Percentiles rank a stretch among this genome's conserved stretches.
These are phyloP conservation scores for Neoarthrinium moseri DNA, from an alignment of 2,329 filamentous ascomycete genomes.

Conservation along the genomic window DNA sequence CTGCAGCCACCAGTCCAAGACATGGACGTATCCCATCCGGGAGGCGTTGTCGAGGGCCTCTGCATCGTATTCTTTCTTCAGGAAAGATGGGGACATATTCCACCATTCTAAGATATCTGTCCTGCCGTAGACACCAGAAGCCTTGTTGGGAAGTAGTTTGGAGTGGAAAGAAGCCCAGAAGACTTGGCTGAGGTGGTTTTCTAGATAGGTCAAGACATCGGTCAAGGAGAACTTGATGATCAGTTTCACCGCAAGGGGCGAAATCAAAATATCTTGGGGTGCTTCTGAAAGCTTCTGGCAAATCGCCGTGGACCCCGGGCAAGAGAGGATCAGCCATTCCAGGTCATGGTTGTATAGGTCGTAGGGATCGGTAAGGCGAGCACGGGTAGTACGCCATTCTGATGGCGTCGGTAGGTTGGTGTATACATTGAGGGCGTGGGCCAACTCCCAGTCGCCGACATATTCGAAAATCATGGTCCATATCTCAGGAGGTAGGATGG, in stretches of 20 bases:
- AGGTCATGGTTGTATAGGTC: conserved; percentile 75
- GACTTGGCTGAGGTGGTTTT: conserved; percentile 64
- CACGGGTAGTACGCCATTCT: conserved; percentile 27
- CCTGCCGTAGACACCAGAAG: conserved; percentile 81
- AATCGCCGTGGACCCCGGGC: conserved; percentile 62
- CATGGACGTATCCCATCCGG: conserved; percentile 77
- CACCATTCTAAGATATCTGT: conserved; percentile 88
- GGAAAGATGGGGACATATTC: conserved; percentile 77
- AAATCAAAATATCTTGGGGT: conserved; percentile 71
- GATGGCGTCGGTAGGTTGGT: conserved; percentile 73
- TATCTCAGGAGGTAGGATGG: conserved; percentile 74
- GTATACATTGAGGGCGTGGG: conserved; percentile 76
- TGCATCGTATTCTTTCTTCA: conserved; percentile 81
- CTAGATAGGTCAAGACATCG: conserved; percentile 72
- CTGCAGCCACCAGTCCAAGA: conserved; percentile 89
- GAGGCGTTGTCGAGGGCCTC: conserved; percentile 88
- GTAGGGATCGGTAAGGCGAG: conserved; percentile 53
- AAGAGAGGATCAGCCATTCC: conserved; percentile 80
- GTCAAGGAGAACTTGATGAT: conserved; percentile 90
- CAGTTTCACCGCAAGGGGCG: conserved; percentile 78
- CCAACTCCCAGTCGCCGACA: conserved; percentile 87
- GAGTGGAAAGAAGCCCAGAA: conserved; percentile 81
- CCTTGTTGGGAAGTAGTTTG: conserved; percentile 82
- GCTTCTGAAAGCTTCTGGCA: conserved; percentile 72
- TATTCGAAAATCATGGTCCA: conserved; percentile 87